Evolutionary conservation across 2,329 filamentous ascomycete species (phyloP).

Genomic region (Setomelanomma holmii): DNA sequence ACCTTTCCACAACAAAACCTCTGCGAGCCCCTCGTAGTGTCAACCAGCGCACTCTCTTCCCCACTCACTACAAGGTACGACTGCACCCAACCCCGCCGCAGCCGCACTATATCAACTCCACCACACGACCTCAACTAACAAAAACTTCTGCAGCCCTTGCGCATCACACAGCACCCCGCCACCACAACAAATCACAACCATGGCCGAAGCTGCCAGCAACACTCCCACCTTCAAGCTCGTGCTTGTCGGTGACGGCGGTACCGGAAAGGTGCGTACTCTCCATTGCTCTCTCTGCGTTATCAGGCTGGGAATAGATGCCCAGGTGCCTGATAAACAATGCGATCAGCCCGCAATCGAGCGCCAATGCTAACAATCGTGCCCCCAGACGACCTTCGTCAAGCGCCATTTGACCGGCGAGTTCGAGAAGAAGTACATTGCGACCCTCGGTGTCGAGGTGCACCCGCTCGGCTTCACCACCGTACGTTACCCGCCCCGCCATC

Average conservation of each 20-base stretch:
- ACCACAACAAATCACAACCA: slow-evolving; percentile 52
- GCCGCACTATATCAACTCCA: slow-evolving; percentile 6
- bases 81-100: slow-evolving; percentile 21
- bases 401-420: slow-evolving; percentile 99
- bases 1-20: slow-evolving; percentile 42
- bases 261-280: slow-evolving; percentile 83
- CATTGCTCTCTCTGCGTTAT: not conserved
- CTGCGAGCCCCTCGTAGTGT: slow-evolving; percentile 43
- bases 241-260: slow-evolving; percentile 98
- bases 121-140: slow-evolving; percentile 29
- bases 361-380: slow-evolving; percentile 28
- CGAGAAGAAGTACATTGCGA: slow-evolving; percentile 99
- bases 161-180: slow-evolving; percentile 43
- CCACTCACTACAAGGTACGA: slow-evolving; percentile 37
- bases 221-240: slow-evolving; percentile 98
- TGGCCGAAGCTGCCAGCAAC: slow-evolving; percentile 59
- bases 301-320: slow-evolving; percentile 1
- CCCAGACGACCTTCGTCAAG: slow-evolving; percentile 99
- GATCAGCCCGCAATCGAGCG: slow-evolving; percentile 4
- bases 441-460: slow-evolving; percentile 98
- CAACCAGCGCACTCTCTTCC: slow-evolving; percentile 34
- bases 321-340: slow-evolving; percentile 14
- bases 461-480: slow-evolving; percentile 97
- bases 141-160: slow-evolving; percentile 29
- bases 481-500: slow-evolving; percentile 55